A percentile compares a stretch with the other conserved stretches of the same genome.
Conservation (phyloP, 352 stramenopile species). For the Pythium insidiosum region DNA sequence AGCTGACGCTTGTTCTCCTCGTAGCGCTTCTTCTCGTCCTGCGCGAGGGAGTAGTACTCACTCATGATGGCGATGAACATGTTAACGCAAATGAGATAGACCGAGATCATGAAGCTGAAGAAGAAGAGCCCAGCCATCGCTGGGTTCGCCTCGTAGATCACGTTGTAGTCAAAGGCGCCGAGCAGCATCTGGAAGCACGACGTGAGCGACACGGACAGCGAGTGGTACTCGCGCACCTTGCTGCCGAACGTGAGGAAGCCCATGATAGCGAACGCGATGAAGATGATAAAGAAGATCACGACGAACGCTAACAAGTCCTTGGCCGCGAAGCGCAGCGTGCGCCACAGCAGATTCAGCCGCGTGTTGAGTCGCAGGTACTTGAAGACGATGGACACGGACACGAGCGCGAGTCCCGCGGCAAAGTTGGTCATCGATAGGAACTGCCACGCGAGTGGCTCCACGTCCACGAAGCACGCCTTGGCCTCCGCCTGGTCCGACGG, state of each 20-base stretch:
- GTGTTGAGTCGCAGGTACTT: conserved; percentile 77
- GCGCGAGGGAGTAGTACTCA: conserved; percentile 71
- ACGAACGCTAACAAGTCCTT: conserved; percentile 72
- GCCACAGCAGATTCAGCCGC: conserved; percentile 71
- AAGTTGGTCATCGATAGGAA: conserved; percentile 49
- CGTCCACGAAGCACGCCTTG: conserved; percentile 43
- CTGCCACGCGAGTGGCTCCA: conserved; percentile 40
- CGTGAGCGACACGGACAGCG: conserved; percentile 53
- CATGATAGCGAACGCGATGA: conserved; percentile 73
- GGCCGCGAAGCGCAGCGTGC: conserved; percentile 61
- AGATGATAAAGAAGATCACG: conserved; percentile 78
- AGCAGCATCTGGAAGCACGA: conserved; percentile 82
- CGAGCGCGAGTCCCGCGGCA: conserved; percentile 42
- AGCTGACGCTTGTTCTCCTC: conserved; percentile 45
- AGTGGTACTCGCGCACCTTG: conserved; percentile 58
- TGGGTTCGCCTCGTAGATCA: conserved; percentile 55
- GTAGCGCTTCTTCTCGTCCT: conserved; percentile 54
- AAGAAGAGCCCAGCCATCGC: conserved; percentile 78
- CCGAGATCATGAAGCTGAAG: conserved; percentile 75
- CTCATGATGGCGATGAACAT: conserved; percentile 86
- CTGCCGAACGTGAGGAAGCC: conserved; percentile 68
- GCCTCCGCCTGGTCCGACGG: conserved; percentile 35
- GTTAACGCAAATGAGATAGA: conserved; percentile 78
- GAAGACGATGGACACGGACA: conserved; percentile 75
- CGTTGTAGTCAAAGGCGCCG: conserved; percentile 70